These are phyloP conservation scores for Periconia sp. DNA, from an alignment of 2,329 filamentous ascomycete species.

Conservation along the genomic window DNA sequence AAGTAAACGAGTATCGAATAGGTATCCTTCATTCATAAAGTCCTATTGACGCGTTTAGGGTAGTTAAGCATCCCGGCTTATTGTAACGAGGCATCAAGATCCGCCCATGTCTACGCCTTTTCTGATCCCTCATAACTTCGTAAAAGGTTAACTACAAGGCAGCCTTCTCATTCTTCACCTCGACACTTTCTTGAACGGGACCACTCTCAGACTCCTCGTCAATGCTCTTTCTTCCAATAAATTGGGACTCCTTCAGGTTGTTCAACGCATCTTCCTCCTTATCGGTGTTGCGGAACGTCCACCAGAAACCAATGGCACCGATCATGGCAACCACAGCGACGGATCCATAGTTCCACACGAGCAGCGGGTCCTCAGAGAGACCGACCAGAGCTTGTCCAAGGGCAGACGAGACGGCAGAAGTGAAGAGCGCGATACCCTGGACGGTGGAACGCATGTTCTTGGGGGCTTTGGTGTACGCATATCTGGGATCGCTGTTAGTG, in stretches of 20 bases:
- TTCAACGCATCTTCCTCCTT: conserved; percentile 24
- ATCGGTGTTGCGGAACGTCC: conserved; percentile 22
- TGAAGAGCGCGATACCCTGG: conserved; percentile 39
- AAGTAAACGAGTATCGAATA: too few species aligned
- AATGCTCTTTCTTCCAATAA: conserved; percentile 1
- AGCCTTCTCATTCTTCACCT: background rate
- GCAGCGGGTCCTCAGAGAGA: conserved; percentile 34
- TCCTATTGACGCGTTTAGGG: too few species aligned
- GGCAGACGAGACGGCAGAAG: conserved; percentile 34
- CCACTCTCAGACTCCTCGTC: conserved; percentile 3
- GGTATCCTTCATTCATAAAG: too few species aligned
- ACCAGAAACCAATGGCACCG: conserved; percentile 20
- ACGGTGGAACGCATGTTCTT: conserved; percentile 59
- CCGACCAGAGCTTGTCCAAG: conserved; percentile 36
- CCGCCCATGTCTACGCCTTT: too few species aligned
- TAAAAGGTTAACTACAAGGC: background rate
- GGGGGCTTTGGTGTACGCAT: conserved; percentile 51
- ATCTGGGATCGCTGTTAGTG: conserved; percentile 5
- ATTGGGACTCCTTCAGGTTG: conserved; percentile 12
- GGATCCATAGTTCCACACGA: conserved; percentile 35
- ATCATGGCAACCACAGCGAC: conserved; percentile 26
- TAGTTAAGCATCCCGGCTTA: too few species aligned
- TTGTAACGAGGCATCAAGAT: too few species aligned
- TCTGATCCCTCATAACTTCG: background rate
- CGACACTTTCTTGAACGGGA: background rate